These are phyloP conservation scores for Syncephalastrum monosporum DNA, from an alignment of 371 early-diverging fungal genomes.

Conservation along the genomic window DNA sequence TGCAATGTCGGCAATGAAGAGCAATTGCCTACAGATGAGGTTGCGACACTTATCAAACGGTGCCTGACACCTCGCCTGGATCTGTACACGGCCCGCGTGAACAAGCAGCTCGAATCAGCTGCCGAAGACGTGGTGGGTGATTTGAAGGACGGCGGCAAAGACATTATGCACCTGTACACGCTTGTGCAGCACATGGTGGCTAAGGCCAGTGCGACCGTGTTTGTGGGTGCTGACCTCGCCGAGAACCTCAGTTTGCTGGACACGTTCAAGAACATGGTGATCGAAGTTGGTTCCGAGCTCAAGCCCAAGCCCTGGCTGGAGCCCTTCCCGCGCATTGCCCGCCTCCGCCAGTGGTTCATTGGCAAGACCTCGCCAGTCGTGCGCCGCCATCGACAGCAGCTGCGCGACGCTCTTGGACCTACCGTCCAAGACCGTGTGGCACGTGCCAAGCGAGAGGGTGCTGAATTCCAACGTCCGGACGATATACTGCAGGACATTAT, in stretches of 20 bases:
- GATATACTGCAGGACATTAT: constrained; percentile 25
- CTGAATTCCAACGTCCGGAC: constrained; percentile 1
- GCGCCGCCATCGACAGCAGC: constrained; percentile 5
- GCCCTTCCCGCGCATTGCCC: constrained; percentile 8
- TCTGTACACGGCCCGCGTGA: not conserved
- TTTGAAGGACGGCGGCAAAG: constrained; percentile 2
- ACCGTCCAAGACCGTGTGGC: constrained; percentile 7
- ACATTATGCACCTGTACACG: constrained; percentile 14
- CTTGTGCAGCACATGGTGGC: constrained; percentile 18
- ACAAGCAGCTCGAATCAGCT: no score
- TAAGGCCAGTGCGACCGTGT: constrained; percentile 21
- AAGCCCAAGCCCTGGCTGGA: constrained; percentile 8
- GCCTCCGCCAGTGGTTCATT: constrained; percentile 11
- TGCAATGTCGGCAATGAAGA: not conserved
- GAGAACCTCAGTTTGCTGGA: constrained; percentile 15
- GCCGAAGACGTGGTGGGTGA: no score
- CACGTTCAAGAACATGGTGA: constrained; percentile 24
- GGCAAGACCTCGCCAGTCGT: constrained; percentile 10
- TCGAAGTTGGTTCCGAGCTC: constrained; percentile 15
- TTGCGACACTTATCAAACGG: not conserved
- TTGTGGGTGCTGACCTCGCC: constrained; percentile 16
- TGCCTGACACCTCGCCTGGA: not conserved
- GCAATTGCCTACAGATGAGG: not conserved
- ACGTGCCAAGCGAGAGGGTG: not conserved
- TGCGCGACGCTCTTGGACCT: constrained; percentile 8